These are phyloP conservation scores for Maudiozyma humilis DNA, from an alignment of 1,139 yeast genomes.

Conservation along the genomic window DNA sequence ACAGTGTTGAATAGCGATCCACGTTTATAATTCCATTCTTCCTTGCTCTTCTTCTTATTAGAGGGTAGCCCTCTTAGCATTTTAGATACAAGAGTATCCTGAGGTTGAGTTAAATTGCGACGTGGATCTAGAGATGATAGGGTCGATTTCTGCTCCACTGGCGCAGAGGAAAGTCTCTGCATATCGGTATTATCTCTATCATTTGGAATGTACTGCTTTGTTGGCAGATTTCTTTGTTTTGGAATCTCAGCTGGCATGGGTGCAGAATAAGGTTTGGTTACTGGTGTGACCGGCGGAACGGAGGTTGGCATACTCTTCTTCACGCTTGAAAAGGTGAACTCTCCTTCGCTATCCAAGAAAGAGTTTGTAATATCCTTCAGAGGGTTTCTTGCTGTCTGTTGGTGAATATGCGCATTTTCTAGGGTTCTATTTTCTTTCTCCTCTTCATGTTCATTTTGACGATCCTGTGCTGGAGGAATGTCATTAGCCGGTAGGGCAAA, in stretches of 20 bases:
- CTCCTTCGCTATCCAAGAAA: conserved; percentile 1
- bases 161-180: conserved; percentile 11
- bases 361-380: conserved; percentile 7
- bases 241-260: background rate
- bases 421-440: background rate
- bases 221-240: background rate
- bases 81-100: conserved; percentile 5
- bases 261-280: background rate
- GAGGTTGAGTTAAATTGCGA: conserved; percentile 24
- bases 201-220: background rate
- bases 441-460: background rate
- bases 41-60: background rate
- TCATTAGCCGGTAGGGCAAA: background rate
- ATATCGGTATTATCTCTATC: too few relatives aligned
- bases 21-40: conserved; percentile 2
- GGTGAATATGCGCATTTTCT: background rate
- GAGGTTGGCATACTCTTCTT: background rate
- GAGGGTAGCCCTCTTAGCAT: background rate
- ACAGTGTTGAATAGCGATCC: conserved; percentile 3
- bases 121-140: conserved; percentile 26
- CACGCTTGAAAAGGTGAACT: conserved; percentile 3
- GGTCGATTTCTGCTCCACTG: conserved; percentile 1
- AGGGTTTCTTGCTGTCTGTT: background rate
- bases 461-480: background rate
- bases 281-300: background rate